These are phyloP conservation scores for Camelina laxa DNA, from an alignment of 345 rosid species.

Conservation along the genomic window DNA sequence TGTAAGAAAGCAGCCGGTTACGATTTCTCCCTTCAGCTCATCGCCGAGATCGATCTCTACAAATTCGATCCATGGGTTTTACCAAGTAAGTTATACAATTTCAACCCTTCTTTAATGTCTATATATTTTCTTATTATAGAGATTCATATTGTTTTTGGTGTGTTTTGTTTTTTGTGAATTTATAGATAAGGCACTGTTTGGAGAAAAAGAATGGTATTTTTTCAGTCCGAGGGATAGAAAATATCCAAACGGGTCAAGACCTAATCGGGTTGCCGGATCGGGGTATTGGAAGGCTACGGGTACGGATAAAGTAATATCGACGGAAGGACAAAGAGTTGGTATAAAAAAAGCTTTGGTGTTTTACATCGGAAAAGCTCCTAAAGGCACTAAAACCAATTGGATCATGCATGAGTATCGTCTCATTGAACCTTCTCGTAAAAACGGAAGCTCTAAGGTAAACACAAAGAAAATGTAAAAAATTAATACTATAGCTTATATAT, in stretches of 20 bases:
- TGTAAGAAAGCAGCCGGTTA: constrained; percentile 85
- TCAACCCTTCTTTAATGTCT: not conserved
- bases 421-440: constrained; percentile 52
- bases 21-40: constrained; percentile 66
- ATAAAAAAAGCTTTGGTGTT: constrained; percentile 95
- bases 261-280: constrained; percentile 86
- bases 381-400: constrained; percentile 98
- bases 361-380: constrained; percentile 90
- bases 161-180: not conserved
- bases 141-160: not conserved
- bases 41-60: constrained; percentile 89
- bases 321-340: constrained; percentile 80
- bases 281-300: constrained; percentile 99
- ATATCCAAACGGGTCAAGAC: constrained; percentile 94
- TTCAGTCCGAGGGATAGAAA: constrained; percentile 90
- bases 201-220: constrained; percentile 96
- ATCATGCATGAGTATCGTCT: constrained; percentile 99
- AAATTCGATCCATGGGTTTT: constrained; percentile 90
- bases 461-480: not conserved
- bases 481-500: not conserved
- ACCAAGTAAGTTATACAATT: constrained; percentile 60
- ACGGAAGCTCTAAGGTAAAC: constrained; percentile 69
- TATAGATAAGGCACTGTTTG: constrained; percentile 82
- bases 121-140: not conserved
- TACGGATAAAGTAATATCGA: constrained; percentile 74